Conservation (phyloP, 768 basidiomycete genomes). For the Xerocomus potaroensis region DNA sequence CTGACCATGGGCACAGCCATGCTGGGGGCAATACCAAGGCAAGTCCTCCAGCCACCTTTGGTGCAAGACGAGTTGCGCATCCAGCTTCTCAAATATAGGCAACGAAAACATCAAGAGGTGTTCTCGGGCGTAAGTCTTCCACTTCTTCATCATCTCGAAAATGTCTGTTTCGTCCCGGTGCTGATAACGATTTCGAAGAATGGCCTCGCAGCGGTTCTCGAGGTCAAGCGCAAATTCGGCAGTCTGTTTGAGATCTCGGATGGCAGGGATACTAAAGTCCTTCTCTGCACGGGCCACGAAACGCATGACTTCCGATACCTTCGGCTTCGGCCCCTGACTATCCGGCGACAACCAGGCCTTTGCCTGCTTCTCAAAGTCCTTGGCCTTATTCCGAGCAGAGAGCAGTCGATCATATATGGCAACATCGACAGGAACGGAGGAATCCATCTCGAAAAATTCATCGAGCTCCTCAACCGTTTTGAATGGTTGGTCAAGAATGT, state of each 20-base stretch:
- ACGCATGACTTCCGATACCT: slow-evolving; percentile 63
- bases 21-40: slow-evolving; percentile 76
- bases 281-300: slow-evolving; percentile 70
- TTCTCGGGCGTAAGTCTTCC: slow-evolving; percentile 67
- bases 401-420: slow-evolving; percentile 63
- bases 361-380: slow-evolving; percentile 78
- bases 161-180: slow-evolving; percentile 56
- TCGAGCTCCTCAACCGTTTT: slow-evolving; percentile 78
- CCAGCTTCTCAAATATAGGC: slow-evolving; percentile 68
- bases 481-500: slow-evolving; percentile 59
- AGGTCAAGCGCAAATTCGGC: slow-evolving; percentile 77
- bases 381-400: slow-evolving; percentile 61
- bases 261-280: slow-evolving; percentile 66
- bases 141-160: slow-evolving; percentile 68
- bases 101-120: slow-evolving; percentile 71
- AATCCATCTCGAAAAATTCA: slow-evolving; percentile 60
- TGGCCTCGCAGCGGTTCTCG: slow-evolving; percentile 69
- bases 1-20: slow-evolving; percentile 59
- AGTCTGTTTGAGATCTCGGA: slow-evolving; percentile 61
- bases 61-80: slow-evolving; percentile 62
- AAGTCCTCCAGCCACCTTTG: slow-evolving; percentile 68
- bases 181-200: slow-evolving; percentile 60
- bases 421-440: slow-evolving; percentile 65
- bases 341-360: slow-evolving; percentile 64
- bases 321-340: slow-evolving; percentile 50